Percentiles rank a stretch among this genome's conserved stretches.
Evolutionary conservation across 148 eudicot species (phyloP).

Genomic region (Cornus kousa): DNA sequence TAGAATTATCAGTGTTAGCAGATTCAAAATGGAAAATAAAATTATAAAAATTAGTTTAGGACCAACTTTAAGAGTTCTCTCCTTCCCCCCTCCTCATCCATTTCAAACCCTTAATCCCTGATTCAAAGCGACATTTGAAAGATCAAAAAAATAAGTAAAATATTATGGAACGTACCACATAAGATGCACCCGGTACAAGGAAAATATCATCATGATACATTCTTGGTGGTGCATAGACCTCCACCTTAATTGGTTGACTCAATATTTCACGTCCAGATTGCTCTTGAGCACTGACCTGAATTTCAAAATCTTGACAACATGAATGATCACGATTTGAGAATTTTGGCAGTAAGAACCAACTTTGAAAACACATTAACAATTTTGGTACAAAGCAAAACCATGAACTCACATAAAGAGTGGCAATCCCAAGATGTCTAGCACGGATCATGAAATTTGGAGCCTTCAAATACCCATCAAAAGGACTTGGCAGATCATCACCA

Average conservation of each 20-base stretch:
- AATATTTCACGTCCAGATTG: constrained; percentile 68
- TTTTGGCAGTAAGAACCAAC: background rate
- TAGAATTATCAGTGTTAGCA: background rate
- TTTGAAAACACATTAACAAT: background rate
- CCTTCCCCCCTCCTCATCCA: too few relatives aligned
- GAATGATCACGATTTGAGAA: background rate
- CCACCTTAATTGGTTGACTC: constrained; percentile 67
- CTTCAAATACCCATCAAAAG: constrained; percentile 37
- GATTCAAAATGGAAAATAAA: background rate
- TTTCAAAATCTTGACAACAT: constrained; percentile 11
- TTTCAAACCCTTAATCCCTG: background rate
- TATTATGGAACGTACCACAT: constrained; percentile 48
- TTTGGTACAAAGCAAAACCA: constrained; percentile 7
- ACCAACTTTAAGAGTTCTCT: background rate
- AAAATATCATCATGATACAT: constrained; percentile 66
- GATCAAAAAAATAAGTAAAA: constrained; percentile 5
- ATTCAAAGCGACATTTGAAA: background rate
- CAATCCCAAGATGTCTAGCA: constrained; percentile 62
- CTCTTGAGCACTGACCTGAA: constrained; percentile 64
- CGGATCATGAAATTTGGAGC: constrained; percentile 53
- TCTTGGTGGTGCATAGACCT: constrained; percentile 75
- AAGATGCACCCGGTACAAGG: constrained; percentile 88
- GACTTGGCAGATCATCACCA: constrained; percentile 22
- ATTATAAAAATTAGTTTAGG: too few relatives aligned
- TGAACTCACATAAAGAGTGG: constrained; percentile 68